Conservation (phyloP, 495 filamentous ascomycete genomes). For the Pyrenopolyporus hunteri region DNA sequence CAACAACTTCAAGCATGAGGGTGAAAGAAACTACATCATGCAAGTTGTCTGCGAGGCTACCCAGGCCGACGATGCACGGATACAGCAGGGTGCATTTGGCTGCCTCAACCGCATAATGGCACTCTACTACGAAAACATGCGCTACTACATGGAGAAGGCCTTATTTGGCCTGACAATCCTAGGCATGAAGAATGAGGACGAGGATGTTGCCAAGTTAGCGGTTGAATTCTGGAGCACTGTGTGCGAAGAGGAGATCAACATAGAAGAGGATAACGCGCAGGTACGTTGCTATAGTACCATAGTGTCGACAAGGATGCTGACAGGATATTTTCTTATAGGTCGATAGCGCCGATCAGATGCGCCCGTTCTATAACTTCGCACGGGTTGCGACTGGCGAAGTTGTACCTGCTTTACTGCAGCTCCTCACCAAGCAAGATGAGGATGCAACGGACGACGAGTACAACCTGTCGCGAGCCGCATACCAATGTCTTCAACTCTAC, state of each 20-base stretch:
- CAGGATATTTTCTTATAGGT: constrained; percentile 53
- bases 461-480: constrained; percentile 91
- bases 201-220: constrained; percentile 96
- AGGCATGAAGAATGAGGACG: constrained; percentile 97
- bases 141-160: constrained; percentile 99
- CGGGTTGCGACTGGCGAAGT: constrained; percentile 89
- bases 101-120: constrained; percentile 98
- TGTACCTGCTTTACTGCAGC: constrained; percentile 83
- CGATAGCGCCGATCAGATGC: constrained; percentile 76
- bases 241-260: constrained; percentile 95
- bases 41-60: constrained; percentile 99
- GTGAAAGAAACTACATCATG: constrained; percentile 99
- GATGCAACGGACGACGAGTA: constrained; percentile 97
- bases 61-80: constrained; percentile 83
- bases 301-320: constrained; percentile 28
- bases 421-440: constrained; percentile 96
- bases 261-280: constrained; percentile 94
- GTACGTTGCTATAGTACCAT: constrained; percentile 53
- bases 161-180: constrained; percentile 97
- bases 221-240: constrained; percentile 99
- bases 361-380: constrained; percentile 91
- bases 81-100: constrained; percentile 94
- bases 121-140: constrained; percentile 98
- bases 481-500: constrained; percentile 95
- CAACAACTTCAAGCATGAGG: constrained; percentile 98